Evolutionary conservation across 768 basidiomycete genomes (phyloP), one percentile per base, ranked within the genome.

Genomic region (Daedalea quercina): DNA sequence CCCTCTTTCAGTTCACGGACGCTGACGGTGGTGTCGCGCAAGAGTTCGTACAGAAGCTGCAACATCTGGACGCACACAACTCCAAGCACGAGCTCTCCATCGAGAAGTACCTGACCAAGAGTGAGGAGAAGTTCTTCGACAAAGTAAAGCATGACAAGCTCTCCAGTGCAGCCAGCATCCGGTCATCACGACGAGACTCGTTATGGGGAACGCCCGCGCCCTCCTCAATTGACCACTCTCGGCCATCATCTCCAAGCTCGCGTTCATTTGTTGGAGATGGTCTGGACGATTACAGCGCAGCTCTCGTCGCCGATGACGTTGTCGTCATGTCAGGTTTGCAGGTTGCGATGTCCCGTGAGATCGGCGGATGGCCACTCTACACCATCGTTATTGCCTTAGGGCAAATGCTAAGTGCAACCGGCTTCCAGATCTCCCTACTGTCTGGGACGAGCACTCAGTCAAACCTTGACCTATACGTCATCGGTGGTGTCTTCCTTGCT

Each of bases 71-170:
- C 42, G 75, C 92, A 0, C 88, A 91, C 52, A 96, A 95, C 66
- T 94, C 94, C 4, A 90, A 92, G 71, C 80, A 82, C 50, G 93
- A 95, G 59, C 67, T 96, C 23, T 95, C 91, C 28, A 96, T 96
- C 59, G 94, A 95, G 67, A 87, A 87, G 67, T 96, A 76, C 76
- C 71, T 96, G 58, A 75, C 82, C 57, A 95, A 94, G 74, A 92
- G 88, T 58, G 94, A 96, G 70, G 91, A 94, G 63, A 83, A 82
- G 0, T 96, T 93, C 82, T 95, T 95, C 69, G 85, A 89, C 55
- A 86, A 84, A 64, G 89, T 94, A 57, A 83, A 87, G 64, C 88
- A 84, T 68, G 91, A 94, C 60, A 94, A 90, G 73, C 73, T 95
- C 42, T 82, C 82, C 23, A 87, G 82, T 62, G 90, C 90, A 24